phyloP scores from a whole-genome alignment of 192 early-diverging fungal genomes.

The Coemansia pectinata region DNA sequence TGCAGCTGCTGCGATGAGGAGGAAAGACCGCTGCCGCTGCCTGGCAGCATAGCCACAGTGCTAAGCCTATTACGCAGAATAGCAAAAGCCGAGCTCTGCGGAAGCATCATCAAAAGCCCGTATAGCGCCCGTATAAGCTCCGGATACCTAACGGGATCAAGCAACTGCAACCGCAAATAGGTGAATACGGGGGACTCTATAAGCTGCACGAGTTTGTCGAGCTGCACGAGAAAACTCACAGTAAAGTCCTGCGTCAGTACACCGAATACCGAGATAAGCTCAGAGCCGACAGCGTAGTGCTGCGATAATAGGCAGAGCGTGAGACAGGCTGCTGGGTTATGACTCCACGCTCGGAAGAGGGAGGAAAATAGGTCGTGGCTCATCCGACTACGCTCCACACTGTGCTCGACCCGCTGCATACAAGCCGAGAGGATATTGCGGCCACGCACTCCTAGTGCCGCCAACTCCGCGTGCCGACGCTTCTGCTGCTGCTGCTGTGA shows the following conservation, averaged over 20 bases:
- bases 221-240: slow-evolving; percentile 90
- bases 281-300: slow-evolving; percentile 89
- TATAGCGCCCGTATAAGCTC: slow-evolving; percentile 90
- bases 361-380: slow-evolving; percentile 80
- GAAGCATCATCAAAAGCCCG: slow-evolving; percentile 95
- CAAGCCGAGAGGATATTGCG: slow-evolving; percentile 17
- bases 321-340: slow-evolving; percentile 93
- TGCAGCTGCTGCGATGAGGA: too few relatives aligned
- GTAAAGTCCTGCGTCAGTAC: slow-evolving; percentile 83
- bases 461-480: background rate
- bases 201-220: slow-evolving; percentile 98
- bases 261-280: slow-evolving; percentile 80
- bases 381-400: slow-evolving; percentile 41
- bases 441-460: background rate
- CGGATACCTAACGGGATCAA: slow-evolving; percentile 91
- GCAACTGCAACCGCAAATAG: slow-evolving; percentile 86
- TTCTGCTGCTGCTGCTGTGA: background rate
- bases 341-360: slow-evolving; percentile 94
- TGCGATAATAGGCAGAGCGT: slow-evolving; percentile 95
- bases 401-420: slow-evolving; percentile 22
- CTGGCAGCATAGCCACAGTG: slow-evolving; percentile 60
- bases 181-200: slow-evolving; percentile 98
- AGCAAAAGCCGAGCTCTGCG: slow-evolving; percentile 95
- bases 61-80: slow-evolving; percentile 92
- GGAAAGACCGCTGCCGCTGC: too few relatives aligned